These are phyloP conservation scores for Rhizopus sp. DNA, from an alignment of 371 early-diverging fungal species.

Conservation along the genomic window DNA sequence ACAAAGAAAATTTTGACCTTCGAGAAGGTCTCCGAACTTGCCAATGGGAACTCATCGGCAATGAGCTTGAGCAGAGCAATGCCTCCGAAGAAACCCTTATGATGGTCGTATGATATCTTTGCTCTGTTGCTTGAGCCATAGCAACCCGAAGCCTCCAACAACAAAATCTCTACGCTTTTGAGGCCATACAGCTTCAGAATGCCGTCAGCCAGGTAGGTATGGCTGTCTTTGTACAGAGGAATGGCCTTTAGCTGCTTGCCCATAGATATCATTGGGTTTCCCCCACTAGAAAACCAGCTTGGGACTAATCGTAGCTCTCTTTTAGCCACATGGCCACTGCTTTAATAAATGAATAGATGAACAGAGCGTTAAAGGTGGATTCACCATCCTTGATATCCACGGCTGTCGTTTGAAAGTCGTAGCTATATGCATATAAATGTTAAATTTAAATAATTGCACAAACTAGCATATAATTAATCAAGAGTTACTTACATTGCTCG, in stretches of 20 bases:
- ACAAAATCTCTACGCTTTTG: conserved; percentile 6
- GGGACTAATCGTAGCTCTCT: conserved; percentile 10
- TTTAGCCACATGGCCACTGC: conserved; percentile 12
- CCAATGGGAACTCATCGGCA: conserved; percentile 13
- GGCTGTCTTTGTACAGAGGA: conserved; percentile 17
- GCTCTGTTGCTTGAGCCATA: conserved; percentile 5
- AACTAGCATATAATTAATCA: conserved; percentile 15
- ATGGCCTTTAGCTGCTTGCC: conserved; percentile 11
- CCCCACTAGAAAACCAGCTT: conserved; percentile 14
- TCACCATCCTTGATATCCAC: conserved; percentile 19
- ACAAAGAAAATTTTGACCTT: conserved; percentile 10
- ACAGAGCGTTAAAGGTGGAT: conserved; percentile 16
- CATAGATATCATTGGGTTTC: conserved; percentile 9
- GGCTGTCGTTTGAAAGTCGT: conserved; percentile 16
- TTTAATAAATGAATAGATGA: conserved; percentile 19
- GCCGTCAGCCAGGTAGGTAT: conserved; percentile 17
- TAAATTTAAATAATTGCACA: conserved; percentile 18
- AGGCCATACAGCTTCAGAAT: conserved; percentile 13
- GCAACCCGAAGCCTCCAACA: conserved; percentile 16
- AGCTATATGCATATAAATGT: conserved; percentile 17
- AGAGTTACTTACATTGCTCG: conserved; percentile 18
- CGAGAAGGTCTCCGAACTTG: conserved; percentile 1
- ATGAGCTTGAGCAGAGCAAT: conserved; percentile 18
- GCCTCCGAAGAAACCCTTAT: conserved; percentile 14
- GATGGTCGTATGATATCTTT: conserved; percentile 15